Percentiles rank a stretch among this genome's conserved stretches.
Evolutionary conservation across 2,329 filamentous ascomycete species (phyloP).

Genomic region (Byssochlamys sp.): DNA sequence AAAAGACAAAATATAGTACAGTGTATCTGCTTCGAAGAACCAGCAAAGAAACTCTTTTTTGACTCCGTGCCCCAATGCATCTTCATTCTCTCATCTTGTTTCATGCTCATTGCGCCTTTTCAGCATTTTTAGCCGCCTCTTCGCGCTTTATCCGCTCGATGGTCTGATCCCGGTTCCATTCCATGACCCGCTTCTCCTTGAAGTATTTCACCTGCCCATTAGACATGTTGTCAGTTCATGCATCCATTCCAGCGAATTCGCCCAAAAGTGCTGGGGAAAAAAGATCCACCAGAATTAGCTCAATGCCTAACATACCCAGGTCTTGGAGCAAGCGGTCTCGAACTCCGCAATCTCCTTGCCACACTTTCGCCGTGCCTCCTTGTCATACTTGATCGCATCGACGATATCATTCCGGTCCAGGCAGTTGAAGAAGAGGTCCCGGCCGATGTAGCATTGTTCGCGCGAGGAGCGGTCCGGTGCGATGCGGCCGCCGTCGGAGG

Average conservation of each 20-base stretch:
- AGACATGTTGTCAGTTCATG: slow-evolving; percentile 7
- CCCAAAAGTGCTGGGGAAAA: neutral
- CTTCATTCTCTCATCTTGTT: slow-evolving; percentile 6
- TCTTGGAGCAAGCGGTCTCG: slow-evolving; percentile 73
- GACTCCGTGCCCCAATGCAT: slow-evolving; percentile 1
- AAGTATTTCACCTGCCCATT: slow-evolving; percentile 79
- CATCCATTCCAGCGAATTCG: neutral
- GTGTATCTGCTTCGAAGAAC: neutral
- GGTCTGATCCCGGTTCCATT: slow-evolving; percentile 73
- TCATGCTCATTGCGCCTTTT: slow-evolving; percentile 35
- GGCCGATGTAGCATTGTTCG: slow-evolving; percentile 75
- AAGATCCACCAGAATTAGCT: neutral
- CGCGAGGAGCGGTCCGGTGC: slow-evolving; percentile 80
- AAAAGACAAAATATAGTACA: slow-evolving; percentile 7
- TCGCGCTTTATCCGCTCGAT: slow-evolving; percentile 65
- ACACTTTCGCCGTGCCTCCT: slow-evolving; percentile 51
- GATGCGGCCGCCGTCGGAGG: slow-evolving; percentile 54
- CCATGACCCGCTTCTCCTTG: slow-evolving; percentile 90
- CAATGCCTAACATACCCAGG: slow-evolving; percentile 61
- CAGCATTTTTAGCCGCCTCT: slow-evolving; percentile 54
- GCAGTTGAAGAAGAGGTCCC: slow-evolving; percentile 80
- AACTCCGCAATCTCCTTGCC: slow-evolving; percentile 55
- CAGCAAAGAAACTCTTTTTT: neutral
- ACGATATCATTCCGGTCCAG: slow-evolving; percentile 73
- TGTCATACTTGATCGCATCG: slow-evolving; percentile 57